Base-by-base conservation (phyloP, 441 rosid species). In the Raphanus hybrid region DNA sequence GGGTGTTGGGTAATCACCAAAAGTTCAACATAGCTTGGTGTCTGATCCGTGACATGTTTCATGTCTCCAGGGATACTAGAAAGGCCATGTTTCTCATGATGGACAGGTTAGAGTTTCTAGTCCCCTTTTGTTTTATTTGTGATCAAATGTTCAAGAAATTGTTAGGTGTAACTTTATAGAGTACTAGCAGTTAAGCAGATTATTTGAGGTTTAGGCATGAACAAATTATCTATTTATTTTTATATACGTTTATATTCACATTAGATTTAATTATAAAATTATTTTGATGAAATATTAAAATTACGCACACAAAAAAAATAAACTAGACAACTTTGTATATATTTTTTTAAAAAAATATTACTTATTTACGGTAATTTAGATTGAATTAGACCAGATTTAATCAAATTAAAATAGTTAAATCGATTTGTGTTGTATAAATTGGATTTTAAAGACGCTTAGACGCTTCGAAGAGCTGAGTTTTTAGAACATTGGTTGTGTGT, bases 21-120 rank as follows among this genome's bases (percentile, higher is more conserved):
- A 91, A 94, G 90, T 92, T 91, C 75, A 88, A 85, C 66, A 87
- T 79, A 48, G 93, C 90, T 81, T 92, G 97, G 98, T 83, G 88
- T 82, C 81, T 94, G 87, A 86, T 92, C 64, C 88, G 91, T 57
- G 93, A 94, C 70, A 78, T 86, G 82, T 84, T 84, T 81, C 86
- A 81, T 60, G 81, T 80, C 50, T 82, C 85, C 1, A 74, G 80
- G 76, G 87, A 82, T 67, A 81, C 87, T 57, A 80, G 93, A 75
- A 85, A 78, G 14, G 82, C 94, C 11, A 87, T 91, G 97, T 89
- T 91, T 72, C 79, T 88, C 8, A 87, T 94, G 94, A 90, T 92
- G 80, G 77, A 92, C 77, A 83, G 97, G 97, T 94, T 63, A 18
- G 63, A 9, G 43, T 60, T 67, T 75, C 58, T 64, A 20, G 8